phyloP scores from a whole-genome alignment of 1,139 yeast genomes.

The Taiozyma sp. region DNA sequence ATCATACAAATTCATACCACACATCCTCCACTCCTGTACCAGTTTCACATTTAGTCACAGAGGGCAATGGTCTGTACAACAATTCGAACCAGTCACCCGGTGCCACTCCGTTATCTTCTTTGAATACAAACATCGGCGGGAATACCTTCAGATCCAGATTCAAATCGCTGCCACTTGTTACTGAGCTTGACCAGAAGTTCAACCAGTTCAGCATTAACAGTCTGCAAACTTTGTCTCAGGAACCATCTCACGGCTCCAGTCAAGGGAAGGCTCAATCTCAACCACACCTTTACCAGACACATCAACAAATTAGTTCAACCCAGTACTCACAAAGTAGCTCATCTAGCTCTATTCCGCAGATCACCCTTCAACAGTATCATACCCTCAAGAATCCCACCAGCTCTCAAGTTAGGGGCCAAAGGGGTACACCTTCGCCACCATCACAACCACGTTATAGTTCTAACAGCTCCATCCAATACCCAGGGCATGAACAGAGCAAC shows the following conservation, averaged over 20 bases:
- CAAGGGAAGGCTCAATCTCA: neutral
- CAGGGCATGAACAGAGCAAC: neutral
- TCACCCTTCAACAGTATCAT: constrained; percentile 17
- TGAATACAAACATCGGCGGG: constrained; percentile 21
- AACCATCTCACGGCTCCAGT: neutral
- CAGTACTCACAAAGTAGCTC: constrained; percentile 3
- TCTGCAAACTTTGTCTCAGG: constrained; percentile 18
- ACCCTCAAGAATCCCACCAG: neutral
- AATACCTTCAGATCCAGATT: constrained; percentile 24
- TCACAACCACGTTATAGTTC: neutral
- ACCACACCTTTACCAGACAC: neutral
- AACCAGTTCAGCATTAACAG: constrained; percentile 20
- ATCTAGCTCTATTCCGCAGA: constrained; percentile 19
- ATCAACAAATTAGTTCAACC: neutral
- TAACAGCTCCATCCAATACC: constrained; percentile 3
- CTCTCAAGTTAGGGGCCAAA: neutral
- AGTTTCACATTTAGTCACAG: neutral
- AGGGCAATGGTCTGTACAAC: neutral
- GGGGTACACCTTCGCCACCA: neutral
- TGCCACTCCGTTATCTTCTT: constrained; percentile 15
- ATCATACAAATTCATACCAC: neutral
- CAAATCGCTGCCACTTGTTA: constrained; percentile 21
- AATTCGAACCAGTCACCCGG: constrained; percentile 1
- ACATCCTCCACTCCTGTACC: neutral
- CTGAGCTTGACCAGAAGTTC: constrained; percentile 22